Evolutionary conservation across 805 yeast genomes (phyloP).

Genomic region (Wickerhamomyces pijperi): DNA sequence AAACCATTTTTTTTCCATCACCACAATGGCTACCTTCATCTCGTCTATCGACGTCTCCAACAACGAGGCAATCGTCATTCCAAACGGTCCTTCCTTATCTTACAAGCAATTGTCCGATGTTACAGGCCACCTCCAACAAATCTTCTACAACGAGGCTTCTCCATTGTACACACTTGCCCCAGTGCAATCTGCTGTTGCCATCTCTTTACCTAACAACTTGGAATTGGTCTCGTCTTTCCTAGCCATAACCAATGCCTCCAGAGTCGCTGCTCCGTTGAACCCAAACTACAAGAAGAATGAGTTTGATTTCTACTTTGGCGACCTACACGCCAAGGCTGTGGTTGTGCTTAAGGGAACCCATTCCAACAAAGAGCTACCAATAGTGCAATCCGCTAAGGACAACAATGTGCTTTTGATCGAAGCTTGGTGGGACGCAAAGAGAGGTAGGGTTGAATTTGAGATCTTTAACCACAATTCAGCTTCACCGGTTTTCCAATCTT

Average conservation of each 20-base stretch:
- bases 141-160: conserved; percentile 29
- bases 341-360: conserved; percentile 45
- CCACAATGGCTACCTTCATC: conserved; percentile 26
- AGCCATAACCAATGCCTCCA: conserved; percentile 42
- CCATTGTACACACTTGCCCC: conserved; percentile 26
- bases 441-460: conserved; percentile 32
- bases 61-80: conserved; percentile 32
- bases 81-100: conserved; percentile 34
- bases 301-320: conserved; percentile 54
- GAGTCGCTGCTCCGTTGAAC: conserved; percentile 61
- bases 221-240: conserved; percentile 49
- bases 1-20: too few relatives aligned
- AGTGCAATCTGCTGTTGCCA: conserved; percentile 40
- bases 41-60: conserved; percentile 26
- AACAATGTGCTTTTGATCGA: conserved; percentile 41
- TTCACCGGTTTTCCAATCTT: conserved; percentile 20
- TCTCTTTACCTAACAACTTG: conserved; percentile 48
- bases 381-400: conserved; percentile 38
- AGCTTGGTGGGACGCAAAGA: conserved; percentile 31
- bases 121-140: conserved; percentile 37
- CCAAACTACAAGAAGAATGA: conserved; percentile 50
- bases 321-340: conserved; percentile 44
- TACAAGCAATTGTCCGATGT: conserved; percentile 33
- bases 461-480: conserved; percentile 17
- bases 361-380: conserved; percentile 24